phyloP scores from a whole-genome alignment of 2,329 filamentous ascomycete genomes.

The Tolypocladium tundrense region DNA sequence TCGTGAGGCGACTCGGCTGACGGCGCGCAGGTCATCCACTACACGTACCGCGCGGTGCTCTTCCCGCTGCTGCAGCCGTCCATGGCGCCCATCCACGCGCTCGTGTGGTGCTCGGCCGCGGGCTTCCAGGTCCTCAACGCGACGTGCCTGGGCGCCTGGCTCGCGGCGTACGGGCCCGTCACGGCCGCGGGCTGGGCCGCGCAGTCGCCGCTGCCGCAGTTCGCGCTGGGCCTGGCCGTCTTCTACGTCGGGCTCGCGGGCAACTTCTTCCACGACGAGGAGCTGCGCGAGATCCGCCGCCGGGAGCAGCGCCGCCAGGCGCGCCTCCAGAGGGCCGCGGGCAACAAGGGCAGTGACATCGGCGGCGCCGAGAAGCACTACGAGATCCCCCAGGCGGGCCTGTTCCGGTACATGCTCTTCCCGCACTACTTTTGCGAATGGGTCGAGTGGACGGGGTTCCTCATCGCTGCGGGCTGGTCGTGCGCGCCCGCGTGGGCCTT shows the following conservation, averaged over 20 bases:
- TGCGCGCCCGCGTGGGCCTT: conserved; percentile 73
- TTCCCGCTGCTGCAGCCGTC: conserved; percentile 76
- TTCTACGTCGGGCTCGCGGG: conserved; percentile 67
- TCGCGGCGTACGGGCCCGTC: conserved; percentile 68
- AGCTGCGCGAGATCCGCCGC: conserved; percentile 76
- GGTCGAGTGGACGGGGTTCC: conserved; percentile 91
- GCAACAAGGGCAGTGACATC: conserved; percentile 5
- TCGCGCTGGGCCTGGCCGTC: conserved; percentile 56
- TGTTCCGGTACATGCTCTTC: conserved; percentile 76
- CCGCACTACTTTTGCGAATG: conserved; percentile 96
- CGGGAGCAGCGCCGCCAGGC: conserved; percentile 49
- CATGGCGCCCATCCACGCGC: conserved; percentile 79
- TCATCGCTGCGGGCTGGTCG: conserved; percentile 57
- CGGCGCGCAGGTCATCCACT: conserved; percentile 59
- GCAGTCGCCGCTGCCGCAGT: conserved; percentile 31
- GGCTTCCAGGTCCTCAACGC: conserved; percentile 76
- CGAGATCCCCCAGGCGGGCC: conserved; percentile 69
- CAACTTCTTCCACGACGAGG: conserved; percentile 86
- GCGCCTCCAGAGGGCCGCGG: conserved; percentile 8
- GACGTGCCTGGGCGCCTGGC: conserved; percentile 66
- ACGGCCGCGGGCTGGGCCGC: conserved; percentile 40
- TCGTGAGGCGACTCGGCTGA: background rate
- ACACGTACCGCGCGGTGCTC: conserved; percentile 78
- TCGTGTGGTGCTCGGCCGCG: conserved; percentile 55
- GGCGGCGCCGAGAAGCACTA: conserved; percentile 59